Base-by-base conservation (phyloP, 139 green algal species). In the Tetratostichococcus sp. region DNA sequence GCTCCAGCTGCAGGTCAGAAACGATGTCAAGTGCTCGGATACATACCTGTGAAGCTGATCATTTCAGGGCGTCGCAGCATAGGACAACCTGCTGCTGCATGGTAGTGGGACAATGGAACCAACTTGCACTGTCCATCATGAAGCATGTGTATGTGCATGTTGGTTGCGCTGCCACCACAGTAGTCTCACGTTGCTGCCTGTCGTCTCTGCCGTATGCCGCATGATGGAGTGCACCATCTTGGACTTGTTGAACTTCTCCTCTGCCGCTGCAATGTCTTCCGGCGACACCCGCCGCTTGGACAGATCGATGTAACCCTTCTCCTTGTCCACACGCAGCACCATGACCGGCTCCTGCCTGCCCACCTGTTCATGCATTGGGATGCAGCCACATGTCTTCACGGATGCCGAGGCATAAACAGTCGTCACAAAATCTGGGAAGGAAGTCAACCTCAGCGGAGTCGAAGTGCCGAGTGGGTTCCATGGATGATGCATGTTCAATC, bases 271-370 rank as follows among this genome's bases (percentile, higher is more conserved):
- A n/a, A 98, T 78, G 69, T 99, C 96, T 82, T 99, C 96, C 16
- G 91, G 88, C 4, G 82, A 89, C 32, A 99, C 96, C n/a, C 96
- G 89, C 69, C 95, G 82, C 81, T 99, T 99, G 42, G 94, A 98
- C 30, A 99, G 79, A 74, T 99, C 96, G 70, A 99, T 99, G 89
- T 99, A 99, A 0, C 96, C 96, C 84, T 99, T 99, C 75, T 99
- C 94, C 75, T 98, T 96, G 85, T 99, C 96, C 74, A 99, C 96
- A 83, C 96, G 92, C 58, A 99, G 89, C 72, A 99, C 96, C 96
- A 99, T 98, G n/a, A 99, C 96, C 0, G 96, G 94, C 77, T 99
- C 96, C 84, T 98, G 92, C 26, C 95, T 80, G 14, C 96, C 96
- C 25, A 98, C 93, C 90, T 94, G 83, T 30, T 57, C 43, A 30